Percentiles rank a stretch among this genome's conserved stretches.
These are phyloP conservation scores for Uronychia setigera DNA, from an alignment of 73 alveolate species.

Conservation along the genomic window DNA sequence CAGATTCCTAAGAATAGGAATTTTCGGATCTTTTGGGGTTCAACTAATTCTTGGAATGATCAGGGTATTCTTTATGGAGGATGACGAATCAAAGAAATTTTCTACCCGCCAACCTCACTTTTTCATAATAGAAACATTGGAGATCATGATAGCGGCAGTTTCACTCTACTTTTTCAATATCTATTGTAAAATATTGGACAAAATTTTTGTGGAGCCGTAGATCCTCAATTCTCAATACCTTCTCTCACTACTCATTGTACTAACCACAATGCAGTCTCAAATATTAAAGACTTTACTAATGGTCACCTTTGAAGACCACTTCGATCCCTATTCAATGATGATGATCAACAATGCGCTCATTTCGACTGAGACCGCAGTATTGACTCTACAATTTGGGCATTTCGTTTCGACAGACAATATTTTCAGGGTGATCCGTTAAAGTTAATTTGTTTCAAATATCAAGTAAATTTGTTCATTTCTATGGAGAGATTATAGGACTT, in stretches of 20 bases:
- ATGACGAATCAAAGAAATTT: not conserved
- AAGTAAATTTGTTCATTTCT: not conserved
- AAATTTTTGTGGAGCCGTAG: not conserved
- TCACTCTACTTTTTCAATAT: not conserved
- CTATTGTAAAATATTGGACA: not conserved
- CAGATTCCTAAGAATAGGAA: not conserved
- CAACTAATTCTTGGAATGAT: not conserved
- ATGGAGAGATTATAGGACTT: not conserved
- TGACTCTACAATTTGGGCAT: not conserved
- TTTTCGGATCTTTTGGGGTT: not conserved
- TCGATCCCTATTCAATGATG: not conserved
- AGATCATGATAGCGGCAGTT: not conserved
- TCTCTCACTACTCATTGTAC: not conserved
- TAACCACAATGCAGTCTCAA: not conserved
- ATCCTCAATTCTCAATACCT: not conserved
- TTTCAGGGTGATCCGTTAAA: not conserved
- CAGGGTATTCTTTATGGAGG: not conserved
- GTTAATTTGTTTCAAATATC: not conserved
- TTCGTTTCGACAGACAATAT: not conserved
- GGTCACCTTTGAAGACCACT: not conserved
- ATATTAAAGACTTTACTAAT: not conserved
- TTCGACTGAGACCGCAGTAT: not conserved
- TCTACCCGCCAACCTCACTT: not conserved
- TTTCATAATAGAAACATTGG: not conserved
- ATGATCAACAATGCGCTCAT: not conserved